Percentiles rank a stretch among this genome's conserved stretches.
Conservation (phyloP, 2,329 filamentous ascomycete genomes). For the Didymella pinodella region DNA sequence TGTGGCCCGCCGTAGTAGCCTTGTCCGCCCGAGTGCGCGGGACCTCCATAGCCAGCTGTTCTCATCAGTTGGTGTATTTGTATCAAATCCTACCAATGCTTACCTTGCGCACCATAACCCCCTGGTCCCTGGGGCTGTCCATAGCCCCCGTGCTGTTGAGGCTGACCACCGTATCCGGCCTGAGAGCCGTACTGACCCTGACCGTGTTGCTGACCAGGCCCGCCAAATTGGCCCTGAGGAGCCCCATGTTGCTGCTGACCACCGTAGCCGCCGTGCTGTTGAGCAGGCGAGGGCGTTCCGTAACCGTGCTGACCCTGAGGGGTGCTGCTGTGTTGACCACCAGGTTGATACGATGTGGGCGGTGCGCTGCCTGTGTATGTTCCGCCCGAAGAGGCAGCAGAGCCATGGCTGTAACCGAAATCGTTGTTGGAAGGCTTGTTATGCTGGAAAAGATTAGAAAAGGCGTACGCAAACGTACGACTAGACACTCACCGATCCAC, state of each 20-base stretch:
- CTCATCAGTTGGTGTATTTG: not conserved
- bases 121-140: slow-evolving; percentile 30
- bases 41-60: slow-evolving; percentile 44
- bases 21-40: slow-evolving; percentile 31
- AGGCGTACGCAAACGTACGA: not conserved
- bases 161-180: slow-evolving; percentile 37
- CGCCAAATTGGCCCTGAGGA: slow-evolving; percentile 24
- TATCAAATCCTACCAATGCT: not conserved
- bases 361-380: slow-evolving; percentile 71
- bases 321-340: slow-evolving; percentile 34
- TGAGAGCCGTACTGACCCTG: slow-evolving; percentile 32
- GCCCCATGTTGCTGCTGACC: slow-evolving; percentile 29
- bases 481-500: slow-evolving; percentile 44
- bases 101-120: slow-evolving; percentile 34
- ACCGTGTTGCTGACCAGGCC: slow-evolving; percentile 20
- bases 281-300: slow-evolving; percentile 30
- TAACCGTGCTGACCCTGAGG: slow-evolving; percentile 33
- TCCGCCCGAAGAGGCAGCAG: slow-evolving; percentile 57
- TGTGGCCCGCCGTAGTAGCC: slow-evolving; percentile 38
- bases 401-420: slow-evolving; percentile 66
- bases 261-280: slow-evolving; percentile 28
- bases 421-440: slow-evolving; percentile 54
- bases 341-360: slow-evolving; percentile 65
- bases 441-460: slow-evolving; percentile 34
- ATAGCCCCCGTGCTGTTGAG: slow-evolving; percentile 33